These are phyloP conservation scores for Boechera retrofracta DNA, from an alignment of 345 rosid genomes.

Conservation along the genomic window DNA sequence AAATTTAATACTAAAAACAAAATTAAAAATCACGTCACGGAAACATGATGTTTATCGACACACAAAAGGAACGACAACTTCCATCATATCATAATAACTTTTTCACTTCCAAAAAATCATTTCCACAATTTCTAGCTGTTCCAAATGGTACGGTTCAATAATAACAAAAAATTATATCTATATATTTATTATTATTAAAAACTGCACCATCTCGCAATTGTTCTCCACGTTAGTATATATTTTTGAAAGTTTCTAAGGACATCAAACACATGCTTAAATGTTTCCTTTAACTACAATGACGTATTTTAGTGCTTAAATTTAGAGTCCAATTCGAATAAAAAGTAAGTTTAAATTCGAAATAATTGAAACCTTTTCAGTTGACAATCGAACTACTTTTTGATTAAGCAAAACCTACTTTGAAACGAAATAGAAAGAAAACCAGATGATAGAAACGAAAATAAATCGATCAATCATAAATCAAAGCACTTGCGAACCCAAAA, in stretches of 20 bases:
- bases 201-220: no score
- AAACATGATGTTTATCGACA: conserved; percentile 32
- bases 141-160: no score
- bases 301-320: neutral
- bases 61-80: conserved; percentile 24
- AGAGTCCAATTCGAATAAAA: neutral
- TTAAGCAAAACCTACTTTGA: neutral
- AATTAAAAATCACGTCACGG: neutral
- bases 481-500: no score
- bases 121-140: neutral
- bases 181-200: no score
- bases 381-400: neutral
- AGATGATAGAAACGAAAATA: no score
- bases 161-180: no score
- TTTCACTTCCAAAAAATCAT: neutral
- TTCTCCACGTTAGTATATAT: no score
- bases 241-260: no score
- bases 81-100: conserved; percentile 14
- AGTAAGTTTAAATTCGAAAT: neutral
- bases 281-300: neutral
- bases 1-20: neutral
- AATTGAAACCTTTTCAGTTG: neutral
- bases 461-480: no score
- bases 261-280: neutral
- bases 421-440: no score